Evolutionary conservation across 495 filamentous ascomycete genomes (phyloP), one percentile per base, ranked within the genome.

Genomic region (Lasiosphaeris hirsuta): DNA sequence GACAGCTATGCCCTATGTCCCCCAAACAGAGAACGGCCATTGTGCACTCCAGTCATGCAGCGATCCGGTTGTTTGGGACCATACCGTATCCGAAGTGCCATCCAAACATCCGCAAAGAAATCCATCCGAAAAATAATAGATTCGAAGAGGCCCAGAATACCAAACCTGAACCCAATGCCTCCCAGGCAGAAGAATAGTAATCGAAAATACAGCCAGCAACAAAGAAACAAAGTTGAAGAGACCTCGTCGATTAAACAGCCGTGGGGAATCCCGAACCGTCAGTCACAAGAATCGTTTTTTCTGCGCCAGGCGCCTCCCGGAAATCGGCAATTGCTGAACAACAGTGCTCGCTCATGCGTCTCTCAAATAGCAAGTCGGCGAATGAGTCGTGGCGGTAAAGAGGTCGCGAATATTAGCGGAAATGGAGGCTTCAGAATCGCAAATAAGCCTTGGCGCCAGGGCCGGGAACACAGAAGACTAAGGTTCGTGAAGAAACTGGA

Each of bases 181-280:
- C 34, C 34, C 17, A 11, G 11, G 19, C 41, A 43, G 10, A 11
- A 40, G 13, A 37, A 17, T 7, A n/a, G 19, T 47, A 10, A n/a
- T 18, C 10, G 13, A 23, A 45, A 50, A 49, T 30, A 55, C 44
- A 56, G 40, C 45, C 55, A 50, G 42, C 13, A 30, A 40, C 19
- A 44, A 33, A 19, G 8, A 52, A 57, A 45, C 34, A 40, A 42
- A 51, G 41, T 30, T 43, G 7, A 44, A 41, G 56, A 57, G 49
- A 57, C 53, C 61, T 9, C 55, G 60, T 49, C 56, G 15, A 60
- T 45, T 50, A 55, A 55, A 57, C 14, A 52, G 58, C 37, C 54
- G 19, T 57, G 39, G 40, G 49, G 38, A 46, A 56, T 30, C 35
- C 30, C 45, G 30, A 58, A 53, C 11, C 14, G 42, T 56, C 53